These are phyloP conservation scores for Annulohypoxylon nitens DNA, from an alignment of 495 filamentous ascomycete species.

Conservation along the genomic window DNA sequence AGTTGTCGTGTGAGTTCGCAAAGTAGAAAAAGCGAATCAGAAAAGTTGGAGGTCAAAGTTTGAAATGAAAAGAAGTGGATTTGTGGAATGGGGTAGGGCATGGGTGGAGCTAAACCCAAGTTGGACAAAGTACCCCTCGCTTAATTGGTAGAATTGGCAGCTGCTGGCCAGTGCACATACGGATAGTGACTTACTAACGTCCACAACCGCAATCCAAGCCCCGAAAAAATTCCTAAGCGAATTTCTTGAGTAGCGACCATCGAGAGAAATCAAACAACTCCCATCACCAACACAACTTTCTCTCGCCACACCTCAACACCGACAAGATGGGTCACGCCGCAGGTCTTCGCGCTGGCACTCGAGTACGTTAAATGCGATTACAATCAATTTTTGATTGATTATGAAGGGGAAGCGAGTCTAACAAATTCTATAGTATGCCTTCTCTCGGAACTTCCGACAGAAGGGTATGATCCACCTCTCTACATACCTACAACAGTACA, in stretches of 20 bases:
- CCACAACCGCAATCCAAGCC: constrained; percentile 40
- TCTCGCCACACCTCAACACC: constrained; percentile 55
- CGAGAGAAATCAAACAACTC: constrained; percentile 42
- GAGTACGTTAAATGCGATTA: constrained; percentile 65
- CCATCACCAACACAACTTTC: constrained; percentile 53
- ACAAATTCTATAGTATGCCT: constrained; percentile 80
- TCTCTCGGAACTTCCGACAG: constrained; percentile 92
- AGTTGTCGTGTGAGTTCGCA: constrained; percentile 57
- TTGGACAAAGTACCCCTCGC: constrained; percentile 38
- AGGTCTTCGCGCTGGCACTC: constrained; percentile 94
- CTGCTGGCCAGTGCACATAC: neutral
- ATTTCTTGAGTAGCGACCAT: constrained; percentile 42
- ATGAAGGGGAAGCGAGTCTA: constrained; percentile 24
- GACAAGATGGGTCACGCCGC: constrained; percentile 92
- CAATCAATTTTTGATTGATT: neutral
- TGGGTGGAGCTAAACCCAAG: constrained; percentile 34
- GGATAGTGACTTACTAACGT: constrained; percentile 15
- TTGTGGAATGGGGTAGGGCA: constrained; percentile 56
- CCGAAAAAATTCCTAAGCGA: constrained; percentile 44
- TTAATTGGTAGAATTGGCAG: constrained; percentile 46
- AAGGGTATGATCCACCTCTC: constrained; percentile 90
- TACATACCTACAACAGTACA: constrained; percentile 93
- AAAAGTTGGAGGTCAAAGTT: constrained; percentile 50
- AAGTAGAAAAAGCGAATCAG: constrained; percentile 49
- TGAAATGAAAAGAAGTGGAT: constrained; percentile 54